These are phyloP conservation scores for Amaranthus hypochondriacus DNA, from an alignment of 148 eudicot genomes.

Conservation along the genomic window DNA sequence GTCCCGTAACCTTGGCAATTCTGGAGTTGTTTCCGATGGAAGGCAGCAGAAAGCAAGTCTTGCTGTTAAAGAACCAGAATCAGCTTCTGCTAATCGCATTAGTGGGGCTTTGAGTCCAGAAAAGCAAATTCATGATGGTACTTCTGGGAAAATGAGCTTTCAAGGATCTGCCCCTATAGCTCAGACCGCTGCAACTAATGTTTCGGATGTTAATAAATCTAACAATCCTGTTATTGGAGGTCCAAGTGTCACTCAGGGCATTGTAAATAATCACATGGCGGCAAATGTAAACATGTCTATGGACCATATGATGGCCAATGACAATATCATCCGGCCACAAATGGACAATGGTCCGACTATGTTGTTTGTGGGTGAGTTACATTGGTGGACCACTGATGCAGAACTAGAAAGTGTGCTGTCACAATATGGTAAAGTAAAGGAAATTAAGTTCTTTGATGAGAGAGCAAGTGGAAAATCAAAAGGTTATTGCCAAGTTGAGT, in stretches of 20 bases:
- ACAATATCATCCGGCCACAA: conserved; percentile 46
- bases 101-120: conserved; percentile 30
- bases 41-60: conserved; percentile 34
- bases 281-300: conserved; percentile 38
- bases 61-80: conserved; percentile 30
- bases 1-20: conserved; percentile 29
- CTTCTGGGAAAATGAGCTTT: conserved; percentile 39
- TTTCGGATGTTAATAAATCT: conserved; percentile 22
- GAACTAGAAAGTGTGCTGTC: conserved; percentile 75
- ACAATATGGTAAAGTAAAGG: conserved; percentile 82
- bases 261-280: conserved; percentile 35
- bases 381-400: conserved; percentile 99
- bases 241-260: conserved; percentile 37
- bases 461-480: conserved; percentile 97
- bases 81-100: conserved; percentile 29
- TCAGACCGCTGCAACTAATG: conserved; percentile 31
- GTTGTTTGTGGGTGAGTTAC: conserved; percentile 91
- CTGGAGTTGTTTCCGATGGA: conserved; percentile 34
- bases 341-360: conserved; percentile 72
- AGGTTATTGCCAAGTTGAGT: conserved; percentile 96
- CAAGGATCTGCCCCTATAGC: conserved; percentile 43
- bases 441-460: conserved; percentile 89
- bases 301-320: conserved; percentile 39
- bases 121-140: conserved; percentile 34
- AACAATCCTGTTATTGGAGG: conserved; percentile 35